Conservation (phyloP, 768 basidiomycete species). For the Jaapia argillacea region DNA sequence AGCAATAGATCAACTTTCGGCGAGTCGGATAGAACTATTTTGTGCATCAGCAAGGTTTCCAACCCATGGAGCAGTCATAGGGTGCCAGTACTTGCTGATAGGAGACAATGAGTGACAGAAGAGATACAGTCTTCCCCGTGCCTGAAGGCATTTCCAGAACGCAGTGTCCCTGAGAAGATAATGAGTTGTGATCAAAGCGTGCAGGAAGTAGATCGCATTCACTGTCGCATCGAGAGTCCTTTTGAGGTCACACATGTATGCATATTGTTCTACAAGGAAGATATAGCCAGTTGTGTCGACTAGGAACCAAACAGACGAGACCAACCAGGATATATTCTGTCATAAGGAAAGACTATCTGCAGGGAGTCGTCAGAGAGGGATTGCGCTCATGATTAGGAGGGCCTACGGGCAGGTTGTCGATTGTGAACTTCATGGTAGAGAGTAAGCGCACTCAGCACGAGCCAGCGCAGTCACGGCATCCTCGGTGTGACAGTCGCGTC, state of each 20-base stretch:
- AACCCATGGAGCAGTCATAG: not conserved
- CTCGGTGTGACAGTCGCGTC: too few species aligned
- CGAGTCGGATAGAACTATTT: constrained; percentile 82
- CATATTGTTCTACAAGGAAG: constrained; percentile 76
- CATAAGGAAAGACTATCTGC: constrained; percentile 86
- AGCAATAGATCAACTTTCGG: constrained; percentile 96
- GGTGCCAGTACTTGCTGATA: constrained; percentile 75
- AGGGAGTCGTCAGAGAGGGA: not conserved
- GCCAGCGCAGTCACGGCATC: too few species aligned
- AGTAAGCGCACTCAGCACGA: not conserved
- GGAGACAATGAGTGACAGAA: constrained; percentile 91
- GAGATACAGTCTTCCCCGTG: constrained; percentile 96
- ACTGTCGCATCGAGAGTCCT: constrained; percentile 92
- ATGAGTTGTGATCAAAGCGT: not conserved
- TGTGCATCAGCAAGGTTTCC: constrained; percentile 4
- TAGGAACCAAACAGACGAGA: constrained; percentile 3
- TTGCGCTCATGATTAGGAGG: not conserved
- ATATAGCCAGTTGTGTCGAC: constrained; percentile 4
- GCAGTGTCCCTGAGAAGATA: constrained; percentile 74
- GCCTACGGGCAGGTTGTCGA: constrained; percentile 69
- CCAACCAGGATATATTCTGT: constrained; percentile 91
- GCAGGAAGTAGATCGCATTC: constrained; percentile 9
- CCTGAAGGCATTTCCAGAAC: constrained; percentile 99
- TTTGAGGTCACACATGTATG: constrained; percentile 99
- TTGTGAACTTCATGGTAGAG: constrained; percentile 63